Evolutionary conservation across 768 basidiomycete genomes (phyloP).

Genomic region (Cystofilobasidium bisporidii): DNA sequence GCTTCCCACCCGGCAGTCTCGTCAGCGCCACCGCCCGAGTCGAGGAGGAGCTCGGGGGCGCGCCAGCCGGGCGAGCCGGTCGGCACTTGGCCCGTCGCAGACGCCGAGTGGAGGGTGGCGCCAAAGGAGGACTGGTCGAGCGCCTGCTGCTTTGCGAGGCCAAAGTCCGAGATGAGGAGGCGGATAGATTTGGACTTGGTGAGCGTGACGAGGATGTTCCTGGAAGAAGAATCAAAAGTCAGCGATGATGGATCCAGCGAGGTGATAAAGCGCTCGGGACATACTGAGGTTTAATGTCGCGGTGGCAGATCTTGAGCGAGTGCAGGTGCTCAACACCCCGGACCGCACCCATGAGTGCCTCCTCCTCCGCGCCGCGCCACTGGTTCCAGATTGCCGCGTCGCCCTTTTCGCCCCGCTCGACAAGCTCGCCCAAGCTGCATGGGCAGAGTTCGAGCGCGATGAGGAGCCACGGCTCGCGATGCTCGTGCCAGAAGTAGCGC

Average conservation of each 20-base stretch:
- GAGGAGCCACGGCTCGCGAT: constrained; percentile 85
- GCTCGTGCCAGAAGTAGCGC: constrained; percentile 91
- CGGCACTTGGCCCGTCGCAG: constrained; percentile 11
- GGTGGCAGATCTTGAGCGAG: constrained; percentile 88
- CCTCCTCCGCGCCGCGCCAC: constrained; percentile 61
- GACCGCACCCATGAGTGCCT: constrained; percentile 75
- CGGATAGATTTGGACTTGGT: constrained; percentile 1
- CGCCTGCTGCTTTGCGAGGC: constrained; percentile 88
- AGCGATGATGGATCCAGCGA: neutral
- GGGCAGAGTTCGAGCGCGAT: constrained; percentile 79
- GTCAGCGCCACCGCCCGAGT: neutral
- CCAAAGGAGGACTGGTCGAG: constrained; percentile 92
- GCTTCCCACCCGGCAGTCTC: constrained; percentile 15
- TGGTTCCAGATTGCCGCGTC: constrained; percentile 64
- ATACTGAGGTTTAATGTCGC: constrained; percentile 89
- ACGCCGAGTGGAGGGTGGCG: constrained; percentile 54
- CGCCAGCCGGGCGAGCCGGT: constrained; percentile 89
- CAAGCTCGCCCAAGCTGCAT: constrained; percentile 38
- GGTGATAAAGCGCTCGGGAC: constrained; percentile 20
- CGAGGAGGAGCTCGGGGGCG: constrained; percentile 82
- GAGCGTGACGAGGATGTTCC: constrained; percentile 79
- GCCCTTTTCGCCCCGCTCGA: constrained; percentile 53
- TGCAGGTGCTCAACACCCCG: constrained; percentile 83
- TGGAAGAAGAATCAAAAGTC: constrained; percentile 20
- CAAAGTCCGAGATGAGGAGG: constrained; percentile 67